Percentiles rank a stretch among this genome's conserved stretches.
These are phyloP conservation scores for Tetrapyrgos nigripes DNA, from an alignment of 1,284 basidiomycete genomes.

Conservation along the genomic window DNA sequence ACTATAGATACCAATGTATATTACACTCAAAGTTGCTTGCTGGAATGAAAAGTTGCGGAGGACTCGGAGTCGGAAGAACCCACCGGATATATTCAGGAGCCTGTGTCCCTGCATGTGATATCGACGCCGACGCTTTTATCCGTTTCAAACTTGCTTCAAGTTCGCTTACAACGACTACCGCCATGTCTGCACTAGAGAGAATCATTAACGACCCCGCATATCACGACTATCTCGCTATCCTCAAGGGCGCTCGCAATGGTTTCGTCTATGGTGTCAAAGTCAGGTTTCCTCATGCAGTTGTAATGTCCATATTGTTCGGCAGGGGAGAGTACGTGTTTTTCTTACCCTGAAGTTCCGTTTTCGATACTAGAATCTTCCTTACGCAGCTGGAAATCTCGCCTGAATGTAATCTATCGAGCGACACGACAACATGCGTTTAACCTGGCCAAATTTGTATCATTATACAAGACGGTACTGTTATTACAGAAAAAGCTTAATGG, in stretches of 20 bases:
- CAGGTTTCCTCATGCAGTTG: conserved; percentile 96
- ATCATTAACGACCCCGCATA: conserved; percentile 74
- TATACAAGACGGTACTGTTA: conserved; percentile 91
- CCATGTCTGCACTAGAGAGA: conserved; percentile 41
- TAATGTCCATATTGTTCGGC: conserved; percentile 97
- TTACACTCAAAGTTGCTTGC: background rate
- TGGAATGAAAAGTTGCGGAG: background rate
- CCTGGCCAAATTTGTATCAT: conserved; percentile 90
- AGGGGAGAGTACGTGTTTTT: conserved; percentile 76
- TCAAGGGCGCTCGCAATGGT: conserved; percentile 96
- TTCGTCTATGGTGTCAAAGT: conserved; percentile 94
- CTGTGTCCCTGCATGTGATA: background rate
- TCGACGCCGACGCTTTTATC: background rate
- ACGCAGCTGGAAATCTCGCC: conserved; percentile 72
- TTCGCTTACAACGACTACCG: background rate
- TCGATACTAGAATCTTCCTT: background rate
- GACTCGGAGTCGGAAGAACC: too few relatives aligned
- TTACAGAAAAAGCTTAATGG: conserved; percentile 82
- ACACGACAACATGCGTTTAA: conserved; percentile 90
- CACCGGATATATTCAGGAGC: background rate
- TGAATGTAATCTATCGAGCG: conserved; percentile 80
- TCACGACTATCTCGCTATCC: conserved; percentile 89
- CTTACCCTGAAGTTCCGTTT: conserved; percentile 13
- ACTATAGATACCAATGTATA: background rate
- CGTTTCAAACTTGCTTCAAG: background rate